Evolutionary conservation across 768 basidiomycete species (phyloP).

Genomic region (Termitomyces sp.): DNA sequence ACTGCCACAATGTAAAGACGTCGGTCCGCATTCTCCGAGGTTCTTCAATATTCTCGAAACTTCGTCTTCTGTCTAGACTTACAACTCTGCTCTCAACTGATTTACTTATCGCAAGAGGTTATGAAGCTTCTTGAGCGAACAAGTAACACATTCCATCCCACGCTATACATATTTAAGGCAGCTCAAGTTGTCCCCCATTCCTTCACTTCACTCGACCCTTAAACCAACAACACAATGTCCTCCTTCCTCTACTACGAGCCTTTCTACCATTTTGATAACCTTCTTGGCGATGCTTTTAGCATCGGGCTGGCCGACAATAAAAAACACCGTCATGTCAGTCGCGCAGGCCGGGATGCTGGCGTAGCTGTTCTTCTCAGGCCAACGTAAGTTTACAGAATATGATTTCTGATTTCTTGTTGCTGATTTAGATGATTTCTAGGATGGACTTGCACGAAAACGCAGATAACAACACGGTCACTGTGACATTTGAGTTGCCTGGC

Average conservation of each 20-base stretch:
- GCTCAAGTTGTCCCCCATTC: not conserved
- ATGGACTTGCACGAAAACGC: constrained; percentile 44
- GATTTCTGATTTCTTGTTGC: not conserved
- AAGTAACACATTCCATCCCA: not conserved
- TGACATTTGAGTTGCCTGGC: constrained; percentile 52
- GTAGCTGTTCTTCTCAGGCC: constrained; percentile 19
- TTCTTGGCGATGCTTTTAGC: constrained; percentile 26
- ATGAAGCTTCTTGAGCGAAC: not conserved
- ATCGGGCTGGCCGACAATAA: not conserved
- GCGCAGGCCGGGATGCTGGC: not conserved
- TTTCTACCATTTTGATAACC: constrained; percentile 24
- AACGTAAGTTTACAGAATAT: not conserved
- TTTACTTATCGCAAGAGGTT: not conserved
- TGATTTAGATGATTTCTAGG: constrained; percentile 13
- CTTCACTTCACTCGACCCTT: not conserved
- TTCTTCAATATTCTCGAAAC: not conserved
- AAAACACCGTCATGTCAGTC: constrained; percentile 2
- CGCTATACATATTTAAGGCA: not conserved
- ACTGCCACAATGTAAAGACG: not conserved
- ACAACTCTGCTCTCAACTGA: not conserved
- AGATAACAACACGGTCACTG: constrained; percentile 36
- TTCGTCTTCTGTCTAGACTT: not conserved
- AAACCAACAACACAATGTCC: constrained; percentile 12
- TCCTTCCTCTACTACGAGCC: constrained; percentile 32
- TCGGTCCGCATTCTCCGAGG: not conserved